These are phyloP conservation scores for Plectosphaerella cucumerina DNA, from an alignment of 2,329 filamentous ascomycete genomes.

Conservation along the genomic window DNA sequence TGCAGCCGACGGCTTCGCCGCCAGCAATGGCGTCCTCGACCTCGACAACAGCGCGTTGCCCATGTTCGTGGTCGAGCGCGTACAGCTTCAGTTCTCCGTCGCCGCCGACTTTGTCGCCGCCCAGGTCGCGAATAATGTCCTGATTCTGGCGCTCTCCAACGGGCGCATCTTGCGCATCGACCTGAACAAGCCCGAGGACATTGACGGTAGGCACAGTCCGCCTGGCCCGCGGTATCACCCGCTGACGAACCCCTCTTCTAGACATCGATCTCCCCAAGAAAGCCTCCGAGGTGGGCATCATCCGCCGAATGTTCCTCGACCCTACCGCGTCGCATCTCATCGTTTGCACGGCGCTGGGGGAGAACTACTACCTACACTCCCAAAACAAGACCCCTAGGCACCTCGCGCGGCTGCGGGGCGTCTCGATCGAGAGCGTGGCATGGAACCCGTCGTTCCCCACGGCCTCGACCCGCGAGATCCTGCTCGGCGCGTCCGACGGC, in stretches of 20 bases:
- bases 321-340: conserved; percentile 93
- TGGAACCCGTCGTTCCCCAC: conserved; percentile 95
- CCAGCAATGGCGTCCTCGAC: conserved; percentile 53
- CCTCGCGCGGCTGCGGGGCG: conserved; percentile 77
- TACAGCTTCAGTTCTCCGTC: conserved; percentile 90
- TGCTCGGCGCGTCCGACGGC: conserved; percentile 87
- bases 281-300: conserved; percentile 83
- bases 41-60: conserved; percentile 62
- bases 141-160: conserved; percentile 87
- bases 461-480: conserved; percentile 88
- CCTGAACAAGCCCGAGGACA: conserved; percentile 87
- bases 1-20: conserved; percentile 67
- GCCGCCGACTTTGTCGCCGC: conserved; percentile 94
- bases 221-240: neutral
- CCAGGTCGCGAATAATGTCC: conserved; percentile 95
- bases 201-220: conserved; percentile 62
- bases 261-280: conserved; percentile 97
- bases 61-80: conserved; percentile 91
- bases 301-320: conserved; percentile 94
- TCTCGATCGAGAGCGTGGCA: conserved; percentile 82
- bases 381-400: conserved; percentile 85
- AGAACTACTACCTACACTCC: conserved; percentile 97
- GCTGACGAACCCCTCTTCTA: conserved; percentile 27
- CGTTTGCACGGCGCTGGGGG: conserved; percentile 83
- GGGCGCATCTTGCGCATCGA: conserved; percentile 92